Conservation (phyloP, 169 alveolate genomes). For the Babesia microti region DNA sequence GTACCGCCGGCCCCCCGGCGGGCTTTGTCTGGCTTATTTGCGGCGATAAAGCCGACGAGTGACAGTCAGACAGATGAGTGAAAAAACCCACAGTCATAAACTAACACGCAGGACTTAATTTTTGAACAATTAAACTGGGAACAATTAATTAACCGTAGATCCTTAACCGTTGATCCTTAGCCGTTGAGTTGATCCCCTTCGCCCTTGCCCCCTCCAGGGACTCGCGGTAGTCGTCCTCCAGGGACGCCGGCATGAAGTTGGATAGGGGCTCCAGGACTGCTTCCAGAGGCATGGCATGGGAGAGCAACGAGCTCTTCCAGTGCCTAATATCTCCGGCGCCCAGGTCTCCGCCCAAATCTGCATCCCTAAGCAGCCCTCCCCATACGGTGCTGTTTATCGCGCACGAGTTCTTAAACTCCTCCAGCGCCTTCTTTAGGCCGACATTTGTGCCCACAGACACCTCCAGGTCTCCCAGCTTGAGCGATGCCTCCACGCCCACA, state of each 20-base stretch:
- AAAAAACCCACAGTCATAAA: no score
- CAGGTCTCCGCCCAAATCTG: constrained; percentile 22
- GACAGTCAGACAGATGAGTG: no score
- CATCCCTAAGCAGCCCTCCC: constrained; percentile 53
- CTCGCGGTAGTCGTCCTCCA: constrained; percentile 18
- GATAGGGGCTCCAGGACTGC: constrained; percentile 10
- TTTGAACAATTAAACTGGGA: no score
- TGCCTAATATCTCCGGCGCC: constrained; percentile 22
- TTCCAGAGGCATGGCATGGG: constrained; percentile 38
- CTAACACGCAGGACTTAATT: no score
- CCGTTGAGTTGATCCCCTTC: no score
- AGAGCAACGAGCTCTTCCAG: constrained; percentile 41
- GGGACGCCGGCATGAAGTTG: constrained; percentile 8
- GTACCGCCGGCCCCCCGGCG: no score
- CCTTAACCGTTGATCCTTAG: no score
- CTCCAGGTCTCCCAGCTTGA: constrained; percentile 14
- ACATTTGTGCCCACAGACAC: constrained; percentile 6
- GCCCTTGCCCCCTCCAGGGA: no score
- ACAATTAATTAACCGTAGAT: no score
- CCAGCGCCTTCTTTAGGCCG: constrained; percentile 3
- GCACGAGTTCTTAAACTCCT: constrained; percentile 23
- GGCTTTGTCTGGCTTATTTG: no score
- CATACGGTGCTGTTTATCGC: constrained; percentile 26
- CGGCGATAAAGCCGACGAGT: no score
- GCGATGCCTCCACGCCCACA: constrained; percentile 22